These are phyloP conservation scores for Zalerion maritima DNA, from an alignment of 495 filamentous ascomycete species.

Conservation along the genomic window DNA sequence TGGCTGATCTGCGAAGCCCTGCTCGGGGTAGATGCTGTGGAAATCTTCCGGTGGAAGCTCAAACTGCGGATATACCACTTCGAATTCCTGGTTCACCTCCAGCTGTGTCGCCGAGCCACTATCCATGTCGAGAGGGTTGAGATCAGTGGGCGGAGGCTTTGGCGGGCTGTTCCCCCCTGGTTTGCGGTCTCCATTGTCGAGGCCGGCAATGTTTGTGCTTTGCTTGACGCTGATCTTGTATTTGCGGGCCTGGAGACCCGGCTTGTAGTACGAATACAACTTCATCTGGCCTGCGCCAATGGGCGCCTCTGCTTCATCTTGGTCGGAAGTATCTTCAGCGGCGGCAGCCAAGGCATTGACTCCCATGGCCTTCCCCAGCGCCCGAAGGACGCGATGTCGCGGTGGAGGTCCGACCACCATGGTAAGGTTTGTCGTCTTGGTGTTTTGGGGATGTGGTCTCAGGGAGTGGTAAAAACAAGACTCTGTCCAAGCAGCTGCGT, in stretches of 20 bases:
- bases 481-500: no score
- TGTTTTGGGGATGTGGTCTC: no score
- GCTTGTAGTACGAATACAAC: slow-evolving; percentile 18
- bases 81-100: slow-evolving; percentile 12
- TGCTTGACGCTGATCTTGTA: slow-evolving; percentile 12
- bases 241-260: slow-evolving; percentile 13
- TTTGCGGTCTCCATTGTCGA: slow-evolving; percentile 1
- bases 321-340: no score
- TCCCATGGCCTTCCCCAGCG: no score
- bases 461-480: no score
- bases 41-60: slow-evolving; percentile 13
- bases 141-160: background rate
- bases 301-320: no score
- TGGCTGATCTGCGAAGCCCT: slow-evolving; percentile 20
- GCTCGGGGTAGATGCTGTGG: slow-evolving; percentile 26
- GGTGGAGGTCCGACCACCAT: no score
- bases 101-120: background rate
- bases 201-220: slow-evolving; percentile 2
- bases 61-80: slow-evolving; percentile 22
- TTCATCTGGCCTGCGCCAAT: slow-evolving; percentile 15
- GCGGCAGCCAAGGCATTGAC: no score
- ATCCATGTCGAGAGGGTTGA: background rate
- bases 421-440: no score
- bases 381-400: no score
- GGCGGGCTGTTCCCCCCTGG: slow-evolving; percentile 2